phyloP scores from a whole-genome alignment of 2,329 filamentous ascomycete genomes.

The Aspergillus sp. region DNA sequence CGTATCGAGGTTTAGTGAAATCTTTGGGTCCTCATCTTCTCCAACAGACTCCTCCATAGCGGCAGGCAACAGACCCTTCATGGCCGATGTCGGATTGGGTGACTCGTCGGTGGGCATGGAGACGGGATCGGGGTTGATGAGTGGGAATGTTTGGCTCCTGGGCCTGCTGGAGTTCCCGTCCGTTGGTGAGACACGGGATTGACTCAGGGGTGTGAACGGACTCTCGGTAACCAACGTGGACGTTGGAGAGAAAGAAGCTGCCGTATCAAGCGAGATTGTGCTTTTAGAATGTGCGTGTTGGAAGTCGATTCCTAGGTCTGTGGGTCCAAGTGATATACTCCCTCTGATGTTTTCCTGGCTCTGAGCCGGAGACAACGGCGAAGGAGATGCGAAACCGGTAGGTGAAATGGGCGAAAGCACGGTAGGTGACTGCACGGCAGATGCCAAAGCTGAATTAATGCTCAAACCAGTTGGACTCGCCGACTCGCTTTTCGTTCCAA shows the following conservation, averaged over 20 bases:
- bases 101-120: conserved; percentile 52
- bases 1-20: conserved; percentile 24
- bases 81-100: conserved; percentile 57
- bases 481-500: conserved; percentile 61
- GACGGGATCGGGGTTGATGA: conserved; percentile 53
- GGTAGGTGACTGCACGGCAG: conserved; percentile 62
- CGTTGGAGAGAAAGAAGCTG: conserved; percentile 70
- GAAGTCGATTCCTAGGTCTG: conserved; percentile 62
- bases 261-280: conserved; percentile 65
- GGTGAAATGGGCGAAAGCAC: conserved; percentile 74
- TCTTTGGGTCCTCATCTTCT: conserved; percentile 46
- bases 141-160: conserved; percentile 85
- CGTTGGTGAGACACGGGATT: conserved; percentile 49
- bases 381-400: conserved; percentile 62
- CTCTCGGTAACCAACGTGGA: conserved; percentile 79
- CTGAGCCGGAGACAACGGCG: conserved; percentile 68
- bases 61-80: conserved; percentile 33
- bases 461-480: conserved; percentile 62
- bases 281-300: conserved; percentile 67
- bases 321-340: conserved; percentile 57
- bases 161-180: conserved; percentile 66
- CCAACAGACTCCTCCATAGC: conserved; percentile 53
- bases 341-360: conserved; percentile 69
- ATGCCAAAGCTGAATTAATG: conserved; percentile 54
- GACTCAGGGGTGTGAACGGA: conserved; percentile 61